phyloP scores from a whole-genome alignment of 805 yeast species.

The Spathaspora hagerdaliae region DNA sequence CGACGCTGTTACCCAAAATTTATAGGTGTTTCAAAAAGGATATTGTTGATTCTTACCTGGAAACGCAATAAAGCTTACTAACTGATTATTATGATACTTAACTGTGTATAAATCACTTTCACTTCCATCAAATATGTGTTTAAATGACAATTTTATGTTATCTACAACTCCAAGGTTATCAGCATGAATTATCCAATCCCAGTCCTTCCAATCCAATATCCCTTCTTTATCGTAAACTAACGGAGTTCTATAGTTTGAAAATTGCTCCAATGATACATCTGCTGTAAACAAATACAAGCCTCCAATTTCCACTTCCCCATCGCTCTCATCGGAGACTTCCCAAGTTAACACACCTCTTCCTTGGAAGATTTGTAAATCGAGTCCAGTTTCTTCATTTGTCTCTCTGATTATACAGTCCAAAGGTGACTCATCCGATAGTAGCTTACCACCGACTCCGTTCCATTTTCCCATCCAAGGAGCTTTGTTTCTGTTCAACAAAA shows the following conservation, averaged over 20 bases:
- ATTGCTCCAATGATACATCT: slow-evolving; percentile 19
- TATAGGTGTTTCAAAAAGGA: no score
- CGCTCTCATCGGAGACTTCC: slow-evolving; percentile 12
- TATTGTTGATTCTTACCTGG: slow-evolving; percentile 4
- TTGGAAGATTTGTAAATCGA: slow-evolving; percentile 21
- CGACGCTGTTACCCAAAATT: no score
- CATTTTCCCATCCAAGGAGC: slow-evolving; percentile 46
- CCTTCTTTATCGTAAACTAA: slow-evolving; percentile 32
- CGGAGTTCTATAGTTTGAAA: slow-evolving; percentile 26
- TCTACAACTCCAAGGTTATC: slow-evolving; percentile 40
- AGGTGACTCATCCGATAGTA: slow-evolving; percentile 32
- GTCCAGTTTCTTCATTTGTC: slow-evolving; percentile 39
- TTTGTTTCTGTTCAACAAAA: slow-evolving; percentile 37
- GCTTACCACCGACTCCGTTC: slow-evolving; percentile 46
- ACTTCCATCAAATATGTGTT: slow-evolving; percentile 20
- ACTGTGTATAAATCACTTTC: slow-evolving; percentile 22
- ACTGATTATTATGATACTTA: slow-evolving; percentile 15
- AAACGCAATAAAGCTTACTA: slow-evolving; percentile 9
- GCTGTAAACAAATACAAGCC: slow-evolving; percentile 42
- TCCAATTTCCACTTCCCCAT: slow-evolving; percentile 14
- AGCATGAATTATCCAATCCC: slow-evolving; percentile 31
- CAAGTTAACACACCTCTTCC: slow-evolving; percentile 35
- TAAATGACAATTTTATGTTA: slow-evolving; percentile 23
- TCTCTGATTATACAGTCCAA: slow-evolving; percentile 39
- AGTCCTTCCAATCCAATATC: slow-evolving; percentile 37